Conservation (phyloP, 1,139 yeast genomes). For the Trichomonascaceae sp. region DNA sequence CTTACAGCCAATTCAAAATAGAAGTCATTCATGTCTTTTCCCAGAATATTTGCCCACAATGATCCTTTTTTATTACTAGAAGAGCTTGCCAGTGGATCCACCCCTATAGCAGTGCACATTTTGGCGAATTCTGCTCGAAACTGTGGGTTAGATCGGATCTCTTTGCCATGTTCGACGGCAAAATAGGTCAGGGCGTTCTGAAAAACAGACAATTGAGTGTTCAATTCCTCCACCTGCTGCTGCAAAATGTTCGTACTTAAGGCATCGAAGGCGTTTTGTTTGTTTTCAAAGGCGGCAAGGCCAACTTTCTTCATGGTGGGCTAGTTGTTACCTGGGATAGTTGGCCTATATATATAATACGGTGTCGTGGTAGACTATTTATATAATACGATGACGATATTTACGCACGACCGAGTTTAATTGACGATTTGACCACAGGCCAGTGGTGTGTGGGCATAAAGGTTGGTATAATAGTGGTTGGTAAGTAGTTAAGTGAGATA, state of each 20-base stretch:
- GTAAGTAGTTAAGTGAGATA: not conserved
- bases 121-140: constrained; percentile 65
- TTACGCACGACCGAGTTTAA: too few species aligned
- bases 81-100: constrained; percentile 66
- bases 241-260: constrained; percentile 30
- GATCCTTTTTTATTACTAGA: constrained; percentile 34
- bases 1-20: constrained; percentile 62
- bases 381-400: too few species aligned
- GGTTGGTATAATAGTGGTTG: not conserved
- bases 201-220: constrained; percentile 35
- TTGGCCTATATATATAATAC: too few species aligned
- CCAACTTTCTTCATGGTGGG: constrained; percentile 38
- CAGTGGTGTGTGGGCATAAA: too few species aligned
- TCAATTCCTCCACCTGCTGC: constrained; percentile 31
- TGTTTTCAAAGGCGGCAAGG: constrained; percentile 37
- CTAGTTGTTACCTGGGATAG: too few species aligned
- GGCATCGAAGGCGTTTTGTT: constrained; percentile 30
- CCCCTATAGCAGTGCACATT: constrained; percentile 72
- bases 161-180: constrained; percentile 51
- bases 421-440: too few species aligned
- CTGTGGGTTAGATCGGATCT: constrained; percentile 57
- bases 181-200: constrained; percentile 34
- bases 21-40: constrained; percentile 47
- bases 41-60: constrained; percentile 35
- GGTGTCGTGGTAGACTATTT: too few species aligned